phyloP scores from a whole-genome alignment of 2,329 filamentous ascomycete genomes.

The Corinectria fuckeliana region DNA sequence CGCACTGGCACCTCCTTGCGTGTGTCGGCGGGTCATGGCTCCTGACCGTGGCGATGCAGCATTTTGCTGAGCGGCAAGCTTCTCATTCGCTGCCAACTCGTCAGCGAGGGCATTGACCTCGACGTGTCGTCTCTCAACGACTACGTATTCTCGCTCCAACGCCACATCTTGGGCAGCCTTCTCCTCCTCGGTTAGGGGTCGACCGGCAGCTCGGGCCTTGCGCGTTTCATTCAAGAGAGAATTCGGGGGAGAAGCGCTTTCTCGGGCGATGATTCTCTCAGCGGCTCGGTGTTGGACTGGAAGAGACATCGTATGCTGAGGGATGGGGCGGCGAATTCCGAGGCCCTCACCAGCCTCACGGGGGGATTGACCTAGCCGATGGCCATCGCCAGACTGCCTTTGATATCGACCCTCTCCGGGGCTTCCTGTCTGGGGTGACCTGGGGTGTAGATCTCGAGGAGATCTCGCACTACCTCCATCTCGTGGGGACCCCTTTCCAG shows the following conservation, averaged over 20 bases:
- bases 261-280: constrained; percentile 31
- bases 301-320: constrained; percentile 56
- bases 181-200: constrained; percentile 62
- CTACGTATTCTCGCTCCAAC: constrained; percentile 91
- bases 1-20: constrained; percentile 73
- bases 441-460: constrained; percentile 50
- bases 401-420: constrained; percentile 47
- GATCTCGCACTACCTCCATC: constrained; percentile 46
- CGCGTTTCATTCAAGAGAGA: constrained; percentile 44
- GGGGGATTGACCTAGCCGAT: constrained; percentile 51
- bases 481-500: constrained; percentile 45
- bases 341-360: constrained; percentile 57
- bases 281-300: constrained; percentile 49
- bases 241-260: constrained; percentile 34
- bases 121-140: constrained; percentile 93
- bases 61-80: constrained; percentile 54
- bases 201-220: constrained; percentile 39
- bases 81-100: constrained; percentile 85
- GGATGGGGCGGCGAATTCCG: constrained; percentile 57
- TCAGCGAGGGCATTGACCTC: constrained; percentile 98
- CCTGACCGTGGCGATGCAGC: constrained; percentile 62
- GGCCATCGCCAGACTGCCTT: constrained; percentile 36
- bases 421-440: constrained; percentile 53
- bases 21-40: constrained; percentile 75
- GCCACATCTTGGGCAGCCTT: constrained; percentile 84